Evolutionary conservation across 2,329 filamentous ascomycete genomes (phyloP).

Genomic region (Zymoseptoria passerinii): DNA sequence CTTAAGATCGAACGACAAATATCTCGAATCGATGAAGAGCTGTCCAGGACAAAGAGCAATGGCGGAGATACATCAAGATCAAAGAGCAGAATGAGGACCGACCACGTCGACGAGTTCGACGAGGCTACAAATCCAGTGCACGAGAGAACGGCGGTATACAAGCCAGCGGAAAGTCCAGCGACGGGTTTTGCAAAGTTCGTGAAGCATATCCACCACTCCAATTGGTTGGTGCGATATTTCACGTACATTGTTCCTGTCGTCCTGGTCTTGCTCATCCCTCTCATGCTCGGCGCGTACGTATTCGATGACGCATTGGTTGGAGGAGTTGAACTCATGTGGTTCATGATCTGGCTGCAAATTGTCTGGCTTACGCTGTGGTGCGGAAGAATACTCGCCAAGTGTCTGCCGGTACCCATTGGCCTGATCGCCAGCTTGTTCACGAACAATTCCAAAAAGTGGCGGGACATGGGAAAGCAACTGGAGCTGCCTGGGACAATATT

Average conservation of each 20-base stretch:
- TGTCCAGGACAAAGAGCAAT: constrained; percentile 23
- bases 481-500: constrained; percentile 81
- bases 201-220: constrained; percentile 57
- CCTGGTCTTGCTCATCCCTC: constrained; percentile 56
- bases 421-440: constrained; percentile 66
- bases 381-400: constrained; percentile 55
- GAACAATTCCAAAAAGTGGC: constrained; percentile 88
- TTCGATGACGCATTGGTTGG: constrained; percentile 53
- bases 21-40: constrained; percentile 34
- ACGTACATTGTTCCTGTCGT: constrained; percentile 62
- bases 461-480: constrained; percentile 74
- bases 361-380: constrained; percentile 89
- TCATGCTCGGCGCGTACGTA: constrained; percentile 55
- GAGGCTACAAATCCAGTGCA: constrained; percentile 60
- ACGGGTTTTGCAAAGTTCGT: constrained; percentile 56
- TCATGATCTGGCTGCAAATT: constrained; percentile 90
- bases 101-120: constrained; percentile 59
- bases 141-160: constrained; percentile 57
- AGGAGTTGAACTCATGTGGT: constrained; percentile 76
- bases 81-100: constrained; percentile 43
- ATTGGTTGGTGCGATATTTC: constrained; percentile 60
- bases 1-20: constrained; percentile 57
- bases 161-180: constrained; percentile 54
- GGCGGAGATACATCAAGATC: constrained; percentile 43
- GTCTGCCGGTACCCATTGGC: constrained; percentile 53